Conservation (phyloP, 2,329 filamentous ascomycete species). For the Alternaria longipes region DNA sequence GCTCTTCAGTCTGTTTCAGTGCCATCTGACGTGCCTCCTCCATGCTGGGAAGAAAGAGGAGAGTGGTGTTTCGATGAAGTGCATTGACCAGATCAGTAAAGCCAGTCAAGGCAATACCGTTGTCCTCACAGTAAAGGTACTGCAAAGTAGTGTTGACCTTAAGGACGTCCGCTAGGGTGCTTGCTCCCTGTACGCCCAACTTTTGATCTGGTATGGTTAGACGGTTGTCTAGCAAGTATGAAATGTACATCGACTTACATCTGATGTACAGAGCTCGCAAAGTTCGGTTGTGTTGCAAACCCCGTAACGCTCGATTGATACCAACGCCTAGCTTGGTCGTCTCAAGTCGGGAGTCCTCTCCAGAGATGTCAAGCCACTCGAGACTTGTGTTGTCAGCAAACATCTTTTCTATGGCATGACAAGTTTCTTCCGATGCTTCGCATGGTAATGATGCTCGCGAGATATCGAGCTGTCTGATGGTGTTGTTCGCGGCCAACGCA, state of each 20-base stretch:
- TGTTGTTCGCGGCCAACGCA: constrained; percentile 69
- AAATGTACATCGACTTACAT: constrained; percentile 37
- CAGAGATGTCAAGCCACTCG: constrained; percentile 73
- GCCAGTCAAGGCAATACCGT: constrained; percentile 74
- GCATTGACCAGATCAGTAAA: constrained; percentile 75
- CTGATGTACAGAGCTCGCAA: constrained; percentile 71
- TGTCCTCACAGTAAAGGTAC: constrained; percentile 75
- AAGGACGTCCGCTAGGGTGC: constrained; percentile 73
- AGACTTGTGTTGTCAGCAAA: constrained; percentile 74
- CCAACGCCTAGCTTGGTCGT: constrained; percentile 74
- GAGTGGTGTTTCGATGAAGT: constrained; percentile 69
- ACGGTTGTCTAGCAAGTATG: background rate
- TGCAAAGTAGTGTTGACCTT: constrained; percentile 69
- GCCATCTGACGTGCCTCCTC: constrained; percentile 68
- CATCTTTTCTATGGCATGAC: constrained; percentile 68
- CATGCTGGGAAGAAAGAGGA: constrained; percentile 71
- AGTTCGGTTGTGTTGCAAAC: constrained; percentile 70
- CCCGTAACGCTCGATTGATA: constrained; percentile 71
- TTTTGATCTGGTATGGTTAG: constrained; percentile 63
- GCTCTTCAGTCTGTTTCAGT: constrained; percentile 66
- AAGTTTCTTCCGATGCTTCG: constrained; percentile 73
- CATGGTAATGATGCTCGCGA: constrained; percentile 75
- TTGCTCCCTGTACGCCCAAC: constrained; percentile 73
- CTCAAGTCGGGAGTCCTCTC: constrained; percentile 76
- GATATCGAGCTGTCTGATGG: constrained; percentile 71